Evolutionary conservation across 192 early-diverging fungal species (phyloP).

Genomic region (Nowakowskiella sp.): DNA sequence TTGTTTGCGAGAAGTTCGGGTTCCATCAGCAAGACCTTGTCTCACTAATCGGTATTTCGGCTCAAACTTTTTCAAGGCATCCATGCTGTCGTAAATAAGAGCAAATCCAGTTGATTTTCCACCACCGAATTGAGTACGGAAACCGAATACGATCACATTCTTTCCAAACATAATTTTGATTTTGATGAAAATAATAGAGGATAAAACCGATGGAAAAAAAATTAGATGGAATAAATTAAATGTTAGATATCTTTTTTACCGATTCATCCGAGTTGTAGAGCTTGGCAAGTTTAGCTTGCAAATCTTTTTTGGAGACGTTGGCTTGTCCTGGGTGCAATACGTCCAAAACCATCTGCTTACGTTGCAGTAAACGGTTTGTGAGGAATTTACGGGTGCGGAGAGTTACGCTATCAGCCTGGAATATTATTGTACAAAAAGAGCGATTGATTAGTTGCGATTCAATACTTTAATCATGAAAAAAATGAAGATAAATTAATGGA

Average conservation of each 20-base stretch:
- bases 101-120: conserved; percentile 93
- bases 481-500: too few relatives aligned
- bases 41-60: conserved; percentile 94
- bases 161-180: conserved; percentile 4
- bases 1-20: conserved; percentile 87
- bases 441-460: too few relatives aligned
- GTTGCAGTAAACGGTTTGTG: conserved; percentile 94
- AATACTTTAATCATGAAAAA: too few relatives aligned
- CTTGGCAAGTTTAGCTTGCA: conserved; percentile 91
- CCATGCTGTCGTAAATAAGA: conserved; percentile 91
- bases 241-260: conserved; percentile 13
- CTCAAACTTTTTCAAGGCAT: conserved; percentile 96
- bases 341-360: conserved; percentile 97
- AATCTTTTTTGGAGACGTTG: conserved; percentile 86
- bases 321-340: conserved; percentile 89
- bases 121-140: conserved; percentile 94
- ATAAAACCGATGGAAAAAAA: background rate
- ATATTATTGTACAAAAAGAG: too few relatives aligned
- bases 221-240: background rate
- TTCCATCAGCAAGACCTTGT: conserved; percentile 58
- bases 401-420: conserved; percentile 51
- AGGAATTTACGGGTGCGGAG: conserved; percentile 99
- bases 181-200: background rate
- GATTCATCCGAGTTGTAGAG: conserved; percentile 89
- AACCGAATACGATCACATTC: conserved; percentile 85